Evolutionary conservation across 441 rosid species (phyloP).

Genomic region (Erodium trifolium): DNA sequence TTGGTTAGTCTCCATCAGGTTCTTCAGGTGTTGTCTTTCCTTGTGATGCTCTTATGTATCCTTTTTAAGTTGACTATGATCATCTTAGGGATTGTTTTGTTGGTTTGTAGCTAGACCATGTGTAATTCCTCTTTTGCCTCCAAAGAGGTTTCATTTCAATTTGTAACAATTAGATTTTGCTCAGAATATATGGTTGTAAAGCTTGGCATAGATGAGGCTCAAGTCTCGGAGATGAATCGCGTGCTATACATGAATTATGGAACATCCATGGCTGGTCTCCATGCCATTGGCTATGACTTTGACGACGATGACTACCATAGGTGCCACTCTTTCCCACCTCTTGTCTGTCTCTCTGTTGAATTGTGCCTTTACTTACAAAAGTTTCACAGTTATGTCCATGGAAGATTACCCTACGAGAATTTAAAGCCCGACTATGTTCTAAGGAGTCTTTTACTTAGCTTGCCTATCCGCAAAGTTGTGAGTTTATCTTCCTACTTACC

Average conservation of each 20-base stretch:
- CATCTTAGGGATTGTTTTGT: too few relatives aligned
- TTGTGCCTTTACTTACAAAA: not conserved
- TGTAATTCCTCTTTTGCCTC: too few relatives aligned
- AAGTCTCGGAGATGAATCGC: conserved; percentile 52
- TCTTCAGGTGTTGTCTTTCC: too few relatives aligned
- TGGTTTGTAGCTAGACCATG: too few relatives aligned
- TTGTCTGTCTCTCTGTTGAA: too few relatives aligned
- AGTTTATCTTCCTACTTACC: conserved; percentile 16
- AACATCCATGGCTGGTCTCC: conserved; percentile 79
- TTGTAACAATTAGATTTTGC: not conserved
- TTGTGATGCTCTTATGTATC: too few relatives aligned
- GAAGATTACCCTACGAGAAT: conserved; percentile 64
- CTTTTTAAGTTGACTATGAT: too few relatives aligned
- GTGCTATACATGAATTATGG: conserved; percentile 67
- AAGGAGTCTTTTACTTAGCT: conserved; percentile 33
- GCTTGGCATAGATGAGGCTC: conserved; percentile 47
- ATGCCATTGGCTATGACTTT: conserved; percentile 73
- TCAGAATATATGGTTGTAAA: conserved; percentile 58
- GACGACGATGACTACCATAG: conserved; percentile 76
- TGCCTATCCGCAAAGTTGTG: conserved; percentile 55
- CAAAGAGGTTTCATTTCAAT: too few relatives aligned
- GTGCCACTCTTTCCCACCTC: conserved; percentile 24
- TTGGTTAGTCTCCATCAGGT: too few relatives aligned
- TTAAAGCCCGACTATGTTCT: conserved; percentile 74
- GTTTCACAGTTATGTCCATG: conserved; percentile 62